A percentile compares a stretch with the other conserved stretches of the same genome.
These are phyloP conservation scores for Mycena filopes DNA, from an alignment of 768 basidiomycete genomes.

Conservation along the genomic window DNA sequence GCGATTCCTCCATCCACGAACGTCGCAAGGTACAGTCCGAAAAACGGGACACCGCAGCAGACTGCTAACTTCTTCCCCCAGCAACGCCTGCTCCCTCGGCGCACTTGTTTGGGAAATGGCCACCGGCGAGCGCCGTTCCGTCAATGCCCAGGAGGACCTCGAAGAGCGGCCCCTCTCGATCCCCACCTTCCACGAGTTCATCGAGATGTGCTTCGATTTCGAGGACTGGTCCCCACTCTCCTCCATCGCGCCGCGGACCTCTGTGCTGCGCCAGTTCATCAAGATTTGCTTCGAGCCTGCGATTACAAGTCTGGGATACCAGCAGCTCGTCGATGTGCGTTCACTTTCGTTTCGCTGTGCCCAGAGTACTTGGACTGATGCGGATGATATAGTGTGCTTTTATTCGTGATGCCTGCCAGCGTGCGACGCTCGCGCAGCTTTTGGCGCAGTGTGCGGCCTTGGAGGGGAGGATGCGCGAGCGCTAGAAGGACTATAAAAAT, in stretches of 20 bases:
- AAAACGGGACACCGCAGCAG: too few species aligned
- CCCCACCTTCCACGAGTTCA: slow-evolving; percentile 54
- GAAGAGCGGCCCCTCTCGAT: not conserved
- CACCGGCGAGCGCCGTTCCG: slow-evolving; percentile 59
- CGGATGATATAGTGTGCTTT: slow-evolving; percentile 52
- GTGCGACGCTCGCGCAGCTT: slow-evolving; percentile 51
- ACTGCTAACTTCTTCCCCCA: not conserved
- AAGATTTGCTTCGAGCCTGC: slow-evolving; percentile 53
- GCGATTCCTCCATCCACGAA: too few species aligned
- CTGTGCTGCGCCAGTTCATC: slow-evolving; percentile 43
- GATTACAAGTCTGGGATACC: slow-evolving; percentile 41
- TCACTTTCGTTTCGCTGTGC: not conserved
- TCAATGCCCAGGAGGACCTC: not conserved
- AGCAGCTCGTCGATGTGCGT: slow-evolving; percentile 41
- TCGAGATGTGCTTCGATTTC: slow-evolving; percentile 44
- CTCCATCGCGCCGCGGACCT: slow-evolving; percentile 52
- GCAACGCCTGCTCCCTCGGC: slow-evolving; percentile 62
- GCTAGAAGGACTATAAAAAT: too few species aligned
- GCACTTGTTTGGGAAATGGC: slow-evolving; percentile 66
- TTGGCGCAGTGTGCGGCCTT: slow-evolving; percentile 50
- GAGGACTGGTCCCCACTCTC: slow-evolving; percentile 42
- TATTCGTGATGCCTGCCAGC: slow-evolving; percentile 53
- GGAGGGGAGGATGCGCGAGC: too few species aligned
- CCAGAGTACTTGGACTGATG: not conserved
- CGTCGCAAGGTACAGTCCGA: slow-evolving; percentile 5